A percentile compares a stretch with the other conserved stretches of the same genome.
phyloP scores from a whole-genome alignment of 345 rosid genomes.

The Brassica juncea region DNA sequence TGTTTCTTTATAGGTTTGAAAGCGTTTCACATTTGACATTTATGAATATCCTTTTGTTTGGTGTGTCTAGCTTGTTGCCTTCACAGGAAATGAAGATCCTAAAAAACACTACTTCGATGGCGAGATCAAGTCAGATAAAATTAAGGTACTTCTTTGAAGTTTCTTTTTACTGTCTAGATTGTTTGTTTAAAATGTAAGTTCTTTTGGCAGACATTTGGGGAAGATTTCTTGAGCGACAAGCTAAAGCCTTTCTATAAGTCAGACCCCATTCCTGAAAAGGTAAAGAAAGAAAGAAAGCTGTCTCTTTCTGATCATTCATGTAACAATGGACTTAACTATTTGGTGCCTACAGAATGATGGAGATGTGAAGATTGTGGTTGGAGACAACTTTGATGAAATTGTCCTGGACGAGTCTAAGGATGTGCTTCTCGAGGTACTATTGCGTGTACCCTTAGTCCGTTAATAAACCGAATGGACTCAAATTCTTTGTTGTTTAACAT shows the following conservation, averaged over 20 bases:
- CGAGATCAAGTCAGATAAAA: slow-evolving; percentile 62
- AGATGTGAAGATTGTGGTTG: slow-evolving; percentile 95
- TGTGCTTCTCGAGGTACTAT: slow-evolving; percentile 89
- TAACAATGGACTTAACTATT: slow-evolving; percentile 19
- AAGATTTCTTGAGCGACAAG: slow-evolving; percentile 68
- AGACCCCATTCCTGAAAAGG: slow-evolving; percentile 90
- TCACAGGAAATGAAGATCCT: slow-evolving; percentile 83
- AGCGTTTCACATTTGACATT: not conserved
- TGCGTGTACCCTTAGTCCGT: not conserved
- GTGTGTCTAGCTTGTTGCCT: slow-evolving; percentile 66
- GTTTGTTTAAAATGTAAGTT: slow-evolving; percentile 9
- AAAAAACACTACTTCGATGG: slow-evolving; percentile 68
- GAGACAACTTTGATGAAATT: slow-evolving; percentile 85
- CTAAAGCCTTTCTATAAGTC: slow-evolving; percentile 94
- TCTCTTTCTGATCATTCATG: slow-evolving; percentile 22
- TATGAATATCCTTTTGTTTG: not conserved
- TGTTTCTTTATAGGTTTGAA: not conserved
- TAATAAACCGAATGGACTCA: slow-evolving; percentile 7
- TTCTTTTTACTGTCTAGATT: not conserved
- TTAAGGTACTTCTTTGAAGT: slow-evolving; percentile 60
- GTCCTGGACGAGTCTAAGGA: slow-evolving; percentile 95
- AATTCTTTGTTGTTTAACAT: not conserved
- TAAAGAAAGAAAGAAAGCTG: slow-evolving; percentile 34
- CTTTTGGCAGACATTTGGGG: slow-evolving; percentile 59
- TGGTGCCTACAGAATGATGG: slow-evolving; percentile 69